Base-by-base conservation (phyloP, 2,329 filamentous ascomycete genomes). In the Fusarium stilboides region DNA sequence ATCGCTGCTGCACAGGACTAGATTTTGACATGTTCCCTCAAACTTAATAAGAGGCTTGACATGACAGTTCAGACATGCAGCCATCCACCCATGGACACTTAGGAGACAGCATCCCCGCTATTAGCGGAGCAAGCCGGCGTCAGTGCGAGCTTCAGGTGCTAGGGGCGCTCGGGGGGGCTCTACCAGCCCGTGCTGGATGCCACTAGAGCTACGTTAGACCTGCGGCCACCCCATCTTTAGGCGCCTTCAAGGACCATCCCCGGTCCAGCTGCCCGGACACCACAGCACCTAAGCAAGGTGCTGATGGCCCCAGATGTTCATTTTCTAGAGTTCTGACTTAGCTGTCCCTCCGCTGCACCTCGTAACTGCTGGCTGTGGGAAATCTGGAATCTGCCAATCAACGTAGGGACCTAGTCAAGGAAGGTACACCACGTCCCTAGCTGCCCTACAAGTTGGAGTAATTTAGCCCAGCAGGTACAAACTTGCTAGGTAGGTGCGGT, bases 201-300 rank as follows among this genome's bases (percentile, higher is more conserved):
- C 53, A 64, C 60, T 64, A 59, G 60, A 69, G 67, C 64, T 66
- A 44, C 37, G 47, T 59, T 69, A 62, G 66, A 64, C 57, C 62
- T 55, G 53, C 67, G 46, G 68, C 56, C 72, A 62, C 72, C 72
- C 72, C 72, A 71, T 74, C 68, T 73, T 74, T 71, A 57, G 65
- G 70, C 66, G 63, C 60, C 56, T 62, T 56, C 55, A 56, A 70
- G 59, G 51, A 44, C 47, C 59, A 58, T 65, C 57, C 65, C 69
- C 57, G 57, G 65, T 71, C 68, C 45, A 71, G 52, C 52, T 52
- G 63, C 42, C 51, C 52, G 46, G 58, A 51, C 50, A 42, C 55
- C 44, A 58, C 45, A 70, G 56, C 37, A 50, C 45, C 51, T 42
- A 68, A 56, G 51, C 53, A 53, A 50, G 31, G 28, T 31, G 28